phyloP scores from a whole-genome alignment of 2,329 filamentous ascomycete species.

The Corniculantispora saksenae region DNA sequence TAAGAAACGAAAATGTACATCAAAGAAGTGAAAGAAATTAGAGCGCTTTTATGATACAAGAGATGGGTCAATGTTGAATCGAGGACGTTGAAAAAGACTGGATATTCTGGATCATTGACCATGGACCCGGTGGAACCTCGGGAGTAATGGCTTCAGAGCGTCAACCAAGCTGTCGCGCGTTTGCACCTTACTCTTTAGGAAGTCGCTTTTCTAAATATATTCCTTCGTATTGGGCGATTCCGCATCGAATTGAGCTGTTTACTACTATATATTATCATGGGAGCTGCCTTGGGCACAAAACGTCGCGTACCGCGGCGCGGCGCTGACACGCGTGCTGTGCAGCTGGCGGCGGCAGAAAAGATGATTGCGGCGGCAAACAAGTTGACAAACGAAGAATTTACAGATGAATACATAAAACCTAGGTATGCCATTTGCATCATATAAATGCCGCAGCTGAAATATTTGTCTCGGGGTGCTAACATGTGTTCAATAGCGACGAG shows the following conservation, averaged over 20 bases:
- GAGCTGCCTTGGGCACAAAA: background rate
- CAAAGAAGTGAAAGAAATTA: background rate
- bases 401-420: constrained; percentile 48
- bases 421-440: no score
- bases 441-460: no score
- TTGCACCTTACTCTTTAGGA: background rate
- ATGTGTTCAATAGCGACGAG: background rate
- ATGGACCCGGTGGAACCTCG: constrained; percentile 15
- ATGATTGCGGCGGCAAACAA: constrained; percentile 50
- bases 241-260: background rate
- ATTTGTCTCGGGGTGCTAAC: no score
- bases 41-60: background rate
- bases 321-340: constrained; percentile 6
- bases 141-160: background rate
- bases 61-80: background rate
- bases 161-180: background rate
- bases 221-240: background rate
- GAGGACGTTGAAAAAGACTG: background rate
- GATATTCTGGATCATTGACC: background rate
- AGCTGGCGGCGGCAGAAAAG: constrained; percentile 29
- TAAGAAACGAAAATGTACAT: background rate
- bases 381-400: constrained; percentile 50
- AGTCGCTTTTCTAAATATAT: background rate
- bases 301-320: background rate
- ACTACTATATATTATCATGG: background rate